Base-by-base conservation (phyloP, 2,329 filamentous ascomycete species). In the Dactylellina haptotyla region DNA sequence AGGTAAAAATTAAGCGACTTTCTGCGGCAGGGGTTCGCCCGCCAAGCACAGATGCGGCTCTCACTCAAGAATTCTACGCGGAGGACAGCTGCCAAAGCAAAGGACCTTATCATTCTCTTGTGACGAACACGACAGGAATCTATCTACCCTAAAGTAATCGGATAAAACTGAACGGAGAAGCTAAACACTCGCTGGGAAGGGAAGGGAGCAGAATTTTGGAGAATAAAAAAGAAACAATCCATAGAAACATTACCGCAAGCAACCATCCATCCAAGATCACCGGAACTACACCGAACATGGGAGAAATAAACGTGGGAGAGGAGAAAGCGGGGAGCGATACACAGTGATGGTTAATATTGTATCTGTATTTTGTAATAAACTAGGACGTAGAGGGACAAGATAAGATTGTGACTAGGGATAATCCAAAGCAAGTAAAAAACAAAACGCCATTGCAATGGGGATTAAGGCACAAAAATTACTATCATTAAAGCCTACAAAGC, bases 401-500 rank as follows among this genome's bases (percentile, higher is more conserved):
- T 26, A 64, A 58, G 25, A 26, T 32, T 20, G 37, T 25, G 46
- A 23, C 28, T 39, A 34, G 39, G 16, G 20, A 41, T 12, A 54
- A 23, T 39, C 57, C 39, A 43, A 23, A 16, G 23, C 30, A 57
- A 50, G 25, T 57, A 48, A 18, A 16, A 51, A 54, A 51, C 5
- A 53, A 26, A 71, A 71, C 66, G 66, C 66, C 66, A 25, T 62
- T 20, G 51, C 66, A 64, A 71, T 71, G 66, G 45, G 54, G 20
- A 20, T 39, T 14, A 48, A 14, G 30, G n/a, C n/a, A 39, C n/a
- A 59, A 53, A 30, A 25, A 30, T 58, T 18, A 71, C 41, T 16
- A 64, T 71, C 66, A 57, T 64, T 59, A 64, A 37, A 63, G 20
- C 14, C 54, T 3, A 10, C 12, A 39, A 39, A 20, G 30, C 20